Base-by-base conservation (phyloP, 2,329 filamentous ascomycete genomes). In the Hypoxylon sp. region DNA sequence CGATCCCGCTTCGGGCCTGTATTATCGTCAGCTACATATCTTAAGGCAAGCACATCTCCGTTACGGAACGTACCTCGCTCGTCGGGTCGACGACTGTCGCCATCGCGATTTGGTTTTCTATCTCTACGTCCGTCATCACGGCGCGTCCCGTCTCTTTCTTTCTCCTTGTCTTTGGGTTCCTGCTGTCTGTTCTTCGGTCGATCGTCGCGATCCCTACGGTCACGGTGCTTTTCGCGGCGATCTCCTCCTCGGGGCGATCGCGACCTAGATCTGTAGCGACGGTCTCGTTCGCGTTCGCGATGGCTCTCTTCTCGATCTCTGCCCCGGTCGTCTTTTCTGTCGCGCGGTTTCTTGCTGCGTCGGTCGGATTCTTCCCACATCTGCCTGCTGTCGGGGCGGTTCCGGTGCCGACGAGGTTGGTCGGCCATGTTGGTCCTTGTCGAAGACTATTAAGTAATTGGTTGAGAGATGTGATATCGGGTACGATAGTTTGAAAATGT, bases 281-380 rank as follows among this genome's bases (percentile, higher is more conserved):
- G 37, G 37, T 41, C 68, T 47, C 68, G 72, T 28, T 71, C 72
- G 74, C 76, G 70, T 43, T 74, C 71, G 51, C 71, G 69, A 30
- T 67, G 64, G 46, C 69, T 65, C 17, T 71, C 56, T 49, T 75
- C 72, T 52, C 74, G 69, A 53, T 73, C 72, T 17, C 73, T 69
- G 50, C 75, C 74, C 11, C 71, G 70, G 32, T 73, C 70, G 30
- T 74, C 73, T 50, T 70, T 71, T 37, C 69, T 69, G 53, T 74
- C 73, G 65, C 71, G 68, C 28, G 61, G 28, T 26, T 63, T 63
- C 54, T 75, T 75, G 55, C 44, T 24, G 7, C 76, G 77, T 17
- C 79, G 78, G 56, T 82, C 80, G 10, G 80, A 77, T 43, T 85
- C 82, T 65, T 90, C 87, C 85, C 86, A 87, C 82, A 87, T 87